These are phyloP conservation scores for Microdochium nivale DNA, from an alignment of 2,329 filamentous ascomycete species.

Conservation along the genomic window DNA sequence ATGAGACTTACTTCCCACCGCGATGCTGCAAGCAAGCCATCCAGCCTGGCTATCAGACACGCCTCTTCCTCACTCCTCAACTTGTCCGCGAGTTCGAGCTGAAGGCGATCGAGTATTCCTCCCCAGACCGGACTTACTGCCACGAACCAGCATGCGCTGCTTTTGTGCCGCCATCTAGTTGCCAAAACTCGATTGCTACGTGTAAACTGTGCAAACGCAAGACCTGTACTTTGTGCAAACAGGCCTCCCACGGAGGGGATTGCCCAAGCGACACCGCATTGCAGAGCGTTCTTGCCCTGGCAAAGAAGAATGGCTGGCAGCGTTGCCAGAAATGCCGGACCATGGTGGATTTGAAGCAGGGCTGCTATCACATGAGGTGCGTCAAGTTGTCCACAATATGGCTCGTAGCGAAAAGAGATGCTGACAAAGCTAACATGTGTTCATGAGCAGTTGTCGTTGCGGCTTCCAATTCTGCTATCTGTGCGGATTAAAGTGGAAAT, in stretches of 20 bases:
- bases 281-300: conserved; percentile 30
- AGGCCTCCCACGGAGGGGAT: conserved; percentile 29
- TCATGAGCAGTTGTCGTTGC: conserved; percentile 32
- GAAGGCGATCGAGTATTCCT: conserved; percentile 40
- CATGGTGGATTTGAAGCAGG: conserved; percentile 38
- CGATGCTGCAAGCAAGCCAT: conserved; percentile 40
- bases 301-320: conserved; percentile 38
- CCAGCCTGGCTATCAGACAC: conserved; percentile 18
- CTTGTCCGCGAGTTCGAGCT: conserved; percentile 26
- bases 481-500: conserved; percentile 33
- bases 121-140: conserved; percentile 42
- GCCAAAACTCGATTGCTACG: conserved; percentile 22
- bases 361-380: conserved; percentile 51
- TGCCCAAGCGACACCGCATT: conserved; percentile 35
- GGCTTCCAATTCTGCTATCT: conserved; percentile 38
- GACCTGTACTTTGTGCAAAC: conserved; percentile 47
- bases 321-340: conserved; percentile 34
- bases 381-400: conserved; percentile 14
- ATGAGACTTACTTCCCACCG: conserved; percentile 47
- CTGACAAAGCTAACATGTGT: background rate
- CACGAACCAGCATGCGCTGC: conserved; percentile 28
- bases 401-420: background rate
- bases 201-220: conserved; percentile 30
- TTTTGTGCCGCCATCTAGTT: conserved; percentile 31
- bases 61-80: conserved; percentile 23